A percentile compares a stretch with the other conserved stretches of the same genome.
Conservation (phyloP, 768 basidiomycete species). For the Galerina marginata region DNA sequence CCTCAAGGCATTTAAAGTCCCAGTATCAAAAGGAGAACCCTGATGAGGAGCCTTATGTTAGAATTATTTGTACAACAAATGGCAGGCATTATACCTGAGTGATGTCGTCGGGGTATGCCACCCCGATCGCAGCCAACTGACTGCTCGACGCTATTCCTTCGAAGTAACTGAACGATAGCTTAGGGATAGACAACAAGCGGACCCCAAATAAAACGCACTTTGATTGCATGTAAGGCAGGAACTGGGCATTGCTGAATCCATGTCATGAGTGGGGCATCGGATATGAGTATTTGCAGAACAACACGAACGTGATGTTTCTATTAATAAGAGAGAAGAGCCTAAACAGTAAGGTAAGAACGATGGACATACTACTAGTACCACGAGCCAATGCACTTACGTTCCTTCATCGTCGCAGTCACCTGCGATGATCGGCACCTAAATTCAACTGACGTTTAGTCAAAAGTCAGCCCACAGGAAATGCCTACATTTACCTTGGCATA, state of each 20-base stretch:
- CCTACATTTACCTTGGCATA: constrained; percentile 33
- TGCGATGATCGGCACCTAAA: constrained; percentile 27
- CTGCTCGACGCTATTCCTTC: neutral
- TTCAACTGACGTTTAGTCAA: neutral
- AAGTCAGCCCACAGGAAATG: neutral
- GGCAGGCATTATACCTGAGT: neutral
- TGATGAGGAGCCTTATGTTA: neutral
- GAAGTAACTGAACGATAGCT: neutral
- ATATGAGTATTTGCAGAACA: neutral
- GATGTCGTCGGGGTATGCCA: neutral
- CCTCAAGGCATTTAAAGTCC: constrained; percentile 28
- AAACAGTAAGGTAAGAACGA: neutral
- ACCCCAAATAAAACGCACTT: constrained; percentile 17
- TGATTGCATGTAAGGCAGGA: constrained; percentile 23
- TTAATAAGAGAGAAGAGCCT: constrained; percentile 21
- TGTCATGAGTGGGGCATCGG: neutral
- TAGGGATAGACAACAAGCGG: neutral
- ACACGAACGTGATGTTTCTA: constrained; percentile 18
- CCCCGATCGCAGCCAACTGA: neutral
- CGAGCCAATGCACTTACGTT: constrained; percentile 32
- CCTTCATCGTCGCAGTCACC: constrained; percentile 47
- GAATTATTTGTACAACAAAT: neutral
- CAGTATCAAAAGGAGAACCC: constrained; percentile 33
- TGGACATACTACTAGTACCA: neutral
- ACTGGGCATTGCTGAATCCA: constrained; percentile 19